A percentile compares a stretch with the other conserved stretches of the same genome.
These are phyloP conservation scores for Cystofilobasidium capitatum DNA, from an alignment of 768 basidiomycete genomes.

Conservation along the genomic window DNA sequence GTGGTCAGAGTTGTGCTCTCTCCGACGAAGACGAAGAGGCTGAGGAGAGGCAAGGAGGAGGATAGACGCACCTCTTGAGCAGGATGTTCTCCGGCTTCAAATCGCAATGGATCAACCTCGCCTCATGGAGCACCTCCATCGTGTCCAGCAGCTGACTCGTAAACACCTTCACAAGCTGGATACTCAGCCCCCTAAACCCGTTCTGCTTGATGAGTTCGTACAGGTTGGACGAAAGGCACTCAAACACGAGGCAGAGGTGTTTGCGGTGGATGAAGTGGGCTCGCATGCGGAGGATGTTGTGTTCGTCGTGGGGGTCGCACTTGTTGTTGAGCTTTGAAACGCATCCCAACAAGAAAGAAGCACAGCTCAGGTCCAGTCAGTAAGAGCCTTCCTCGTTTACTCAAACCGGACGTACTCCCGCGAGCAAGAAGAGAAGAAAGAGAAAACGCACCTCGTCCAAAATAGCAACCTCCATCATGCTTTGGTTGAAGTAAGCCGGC, in stretches of 20 bases:
- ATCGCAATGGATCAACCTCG: constrained; percentile 94
- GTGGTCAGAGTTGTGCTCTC: not conserved
- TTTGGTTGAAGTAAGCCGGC: constrained; percentile 98
- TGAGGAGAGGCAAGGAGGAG: constrained; percentile 28
- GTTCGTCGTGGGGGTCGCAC: constrained; percentile 87
- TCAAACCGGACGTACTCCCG: not conserved
- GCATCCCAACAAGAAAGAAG: not conserved
- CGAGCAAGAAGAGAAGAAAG: not conserved
- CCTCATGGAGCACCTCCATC: constrained; percentile 83
- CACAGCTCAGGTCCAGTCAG: no score
- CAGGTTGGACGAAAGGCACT: constrained; percentile 89
- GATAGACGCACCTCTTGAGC: constrained; percentile 74
- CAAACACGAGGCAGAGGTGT: constrained; percentile 95
- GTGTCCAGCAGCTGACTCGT: constrained; percentile 91
- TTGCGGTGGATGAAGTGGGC: constrained; percentile 95
- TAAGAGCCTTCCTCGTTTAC: no score
- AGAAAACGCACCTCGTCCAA: constrained; percentile 70
- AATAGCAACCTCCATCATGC: constrained; percentile 99
- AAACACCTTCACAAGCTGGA: constrained; percentile 96
- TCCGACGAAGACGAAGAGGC: not conserved
- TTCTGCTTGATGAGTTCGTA: constrained; percentile 99
- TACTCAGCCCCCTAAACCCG: constrained; percentile 92
- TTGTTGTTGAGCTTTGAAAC: constrained; percentile 71
- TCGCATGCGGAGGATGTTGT: constrained; percentile 86
- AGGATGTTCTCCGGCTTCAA: constrained; percentile 98